Conservation (phyloP, 176 grass and related monocot species). For the Lolium perenne region DNA sequence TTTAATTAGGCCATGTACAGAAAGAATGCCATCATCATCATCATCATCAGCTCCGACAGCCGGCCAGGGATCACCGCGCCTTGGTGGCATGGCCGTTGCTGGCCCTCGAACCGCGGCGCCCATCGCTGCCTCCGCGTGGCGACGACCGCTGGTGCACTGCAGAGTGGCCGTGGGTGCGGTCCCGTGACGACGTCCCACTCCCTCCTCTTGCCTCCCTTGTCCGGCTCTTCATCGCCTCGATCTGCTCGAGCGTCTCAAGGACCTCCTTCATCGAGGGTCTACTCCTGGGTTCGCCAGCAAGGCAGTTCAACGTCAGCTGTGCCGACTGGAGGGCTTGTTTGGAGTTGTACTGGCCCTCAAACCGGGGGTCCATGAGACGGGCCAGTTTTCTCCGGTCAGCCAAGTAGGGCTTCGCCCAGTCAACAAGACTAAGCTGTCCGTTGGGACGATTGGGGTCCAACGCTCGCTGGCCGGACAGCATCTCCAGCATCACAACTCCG, state of each 20-base stretch:
- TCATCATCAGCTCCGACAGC: background rate
- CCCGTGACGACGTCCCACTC: constrained; percentile 8
- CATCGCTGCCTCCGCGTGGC: constrained; percentile 1
- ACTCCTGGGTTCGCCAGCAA: constrained; percentile 68
- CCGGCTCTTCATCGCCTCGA: constrained; percentile 55
- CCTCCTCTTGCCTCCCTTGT: constrained; percentile 48
- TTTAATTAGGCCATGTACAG: constrained; percentile 49
- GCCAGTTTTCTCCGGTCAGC: constrained; percentile 64
- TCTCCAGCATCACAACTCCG: constrained; percentile 88
- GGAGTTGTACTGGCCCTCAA: constrained; percentile 79
- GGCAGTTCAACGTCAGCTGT: constrained; percentile 69
- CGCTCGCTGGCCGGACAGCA: constrained; percentile 75
- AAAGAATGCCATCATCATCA: constrained; percentile 30
- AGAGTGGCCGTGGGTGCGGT: constrained; percentile 34
- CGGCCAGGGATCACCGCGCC: constrained; percentile 17
- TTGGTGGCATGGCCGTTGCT: constrained; percentile 24
- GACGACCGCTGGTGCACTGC: constrained; percentile 37
- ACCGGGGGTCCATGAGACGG: constrained; percentile 68
- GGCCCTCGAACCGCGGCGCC: constrained; percentile 3
- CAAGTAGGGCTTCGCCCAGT: constrained; percentile 87
- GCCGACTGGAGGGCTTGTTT: constrained; percentile 81
- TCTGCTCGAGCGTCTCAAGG: constrained; percentile 59
- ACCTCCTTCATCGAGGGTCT: constrained; percentile 91
- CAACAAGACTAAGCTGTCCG: constrained; percentile 65
- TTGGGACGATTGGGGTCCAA: constrained; percentile 73